A percentile compares a stretch with the other conserved stretches of the same genome.
Conservation (phyloP, 345 rosid species). For the Eucalyptus sp. region DNA sequence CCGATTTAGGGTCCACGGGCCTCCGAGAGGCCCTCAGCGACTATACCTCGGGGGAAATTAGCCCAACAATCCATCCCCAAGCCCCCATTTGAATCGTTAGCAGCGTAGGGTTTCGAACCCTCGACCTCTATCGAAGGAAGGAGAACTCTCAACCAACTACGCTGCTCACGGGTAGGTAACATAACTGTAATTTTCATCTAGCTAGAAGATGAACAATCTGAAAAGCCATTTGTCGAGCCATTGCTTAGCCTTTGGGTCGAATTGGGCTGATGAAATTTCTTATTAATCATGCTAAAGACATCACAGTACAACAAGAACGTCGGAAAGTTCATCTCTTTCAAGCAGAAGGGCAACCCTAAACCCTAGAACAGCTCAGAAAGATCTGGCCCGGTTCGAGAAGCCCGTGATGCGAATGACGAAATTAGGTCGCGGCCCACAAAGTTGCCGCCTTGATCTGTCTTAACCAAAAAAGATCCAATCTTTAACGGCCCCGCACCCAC, state of each 20-base stretch:
- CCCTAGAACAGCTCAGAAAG: background rate
- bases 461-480: background rate
- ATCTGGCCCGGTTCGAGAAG: background rate
- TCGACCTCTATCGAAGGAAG: too few relatives aligned
- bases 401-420: background rate
- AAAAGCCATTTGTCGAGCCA: background rate
- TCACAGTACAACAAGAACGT: background rate
- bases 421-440: background rate
- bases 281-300: background rate
- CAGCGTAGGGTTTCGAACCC: too few relatives aligned
- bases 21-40: too few relatives aligned
- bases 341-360: background rate
- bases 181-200: background rate
- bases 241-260: background rate
- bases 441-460: background rate
- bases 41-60: too few relatives aligned
- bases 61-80: fast-evolving
- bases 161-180: background rate
- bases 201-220: background rate
- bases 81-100: too few relatives aligned
- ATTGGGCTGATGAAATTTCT: background rate
- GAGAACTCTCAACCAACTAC: too few relatives aligned
- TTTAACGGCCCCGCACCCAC: background rate
- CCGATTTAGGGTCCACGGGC: too few relatives aligned
- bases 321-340: background rate